These are phyloP conservation scores for Phytopythium ostracodes DNA, from an alignment of 352 stramenopile species.

Conservation along the genomic window DNA sequence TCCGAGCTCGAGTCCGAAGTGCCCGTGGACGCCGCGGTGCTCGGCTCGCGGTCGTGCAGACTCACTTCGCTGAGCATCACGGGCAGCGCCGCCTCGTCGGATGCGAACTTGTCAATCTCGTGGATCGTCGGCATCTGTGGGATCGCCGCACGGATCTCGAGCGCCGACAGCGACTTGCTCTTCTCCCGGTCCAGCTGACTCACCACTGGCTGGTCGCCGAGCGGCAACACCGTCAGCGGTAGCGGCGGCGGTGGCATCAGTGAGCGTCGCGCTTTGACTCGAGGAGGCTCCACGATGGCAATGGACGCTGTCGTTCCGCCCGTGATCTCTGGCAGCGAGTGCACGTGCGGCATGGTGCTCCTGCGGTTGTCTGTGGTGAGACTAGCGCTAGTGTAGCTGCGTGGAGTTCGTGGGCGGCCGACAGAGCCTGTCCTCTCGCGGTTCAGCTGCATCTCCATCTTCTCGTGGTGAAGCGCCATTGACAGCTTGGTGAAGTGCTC, in stretches of 20 bases:
- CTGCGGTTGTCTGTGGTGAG: not conserved
- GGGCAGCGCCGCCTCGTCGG: not conserved
- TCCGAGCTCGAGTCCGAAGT: slow-evolving; percentile 10
- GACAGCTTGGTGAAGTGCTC: slow-evolving; percentile 32
- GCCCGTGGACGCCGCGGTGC: slow-evolving; percentile 2
- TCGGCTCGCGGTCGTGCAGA: slow-evolving; percentile 14
- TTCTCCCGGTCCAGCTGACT: slow-evolving; percentile 3
- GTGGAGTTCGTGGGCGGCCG: not conserved
- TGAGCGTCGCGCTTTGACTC: not conserved
- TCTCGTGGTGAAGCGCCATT: slow-evolving; percentile 29
- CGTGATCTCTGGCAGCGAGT: not conserved
- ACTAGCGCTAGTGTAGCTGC: not conserved
- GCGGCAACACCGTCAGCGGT: not conserved
- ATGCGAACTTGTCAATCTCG: slow-evolving; percentile 6
- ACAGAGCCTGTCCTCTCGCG: not conserved
- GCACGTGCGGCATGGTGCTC: slow-evolving; percentile 5
- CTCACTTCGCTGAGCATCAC: slow-evolving; percentile 14
- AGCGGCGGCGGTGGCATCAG: slow-evolving; percentile 1
- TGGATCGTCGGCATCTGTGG: slow-evolving; percentile 3
- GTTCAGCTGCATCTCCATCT: slow-evolving; percentile 26
- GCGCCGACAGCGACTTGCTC: slow-evolving; percentile 12
- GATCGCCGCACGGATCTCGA: slow-evolving; percentile 12
- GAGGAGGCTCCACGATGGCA: not conserved
- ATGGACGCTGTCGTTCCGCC: not conserved
- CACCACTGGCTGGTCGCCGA: not conserved